Evolutionary conservation across 1,139 yeast species (phyloP), one percentile per base, ranked within the genome.

Genomic region (Debaryomyces sp.): DNA sequence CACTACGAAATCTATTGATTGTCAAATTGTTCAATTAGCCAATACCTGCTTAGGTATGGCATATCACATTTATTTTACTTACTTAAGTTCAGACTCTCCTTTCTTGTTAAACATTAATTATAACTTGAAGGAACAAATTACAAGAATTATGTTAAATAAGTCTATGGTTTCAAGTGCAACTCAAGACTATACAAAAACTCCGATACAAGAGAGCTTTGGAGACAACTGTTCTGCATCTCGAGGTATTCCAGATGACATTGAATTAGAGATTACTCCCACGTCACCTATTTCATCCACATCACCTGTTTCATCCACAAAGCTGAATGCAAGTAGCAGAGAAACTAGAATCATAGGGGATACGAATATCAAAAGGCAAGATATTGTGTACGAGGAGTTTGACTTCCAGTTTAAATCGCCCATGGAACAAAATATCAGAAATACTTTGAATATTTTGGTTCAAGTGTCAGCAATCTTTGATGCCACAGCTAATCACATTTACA

Each of bases 81-180:
- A 81, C 60, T 72, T 91, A 43, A 78, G 87, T n/a, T 67, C 75
- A 10, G 88, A 87, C 22, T 82, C 96, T 0, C 88, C 95, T 0
- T 82, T 75, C 52, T 85, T 84, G 51, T 71, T 90, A 44, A 91
- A 91, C 57, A 82, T 91, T 45, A 87, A 85, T 53, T 87, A 82
- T 53, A 63, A 61, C 9, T 63, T 87, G 43, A 75, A 87, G 48
- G 74, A 70, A 17, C 66, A 73, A 33, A 77, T 89, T 33, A 70
- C 80, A 1, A 57, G 61, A 2, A 65, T 79, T 1, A 74, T 86
- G 68, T 62, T 73, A 8, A 57, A 57, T 18, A 46, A 41, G n/a
- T 21, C 34, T 18, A 23, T 29, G n/a, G n/a, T 44, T 39, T 24
- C 37, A 5, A 32, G 43, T 18, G 40, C 47, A 10, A 6, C 46